Evolutionary conservation across 805 yeast genomes (phyloP).

Genomic region (Ogataea parapolymorpha): DNA sequence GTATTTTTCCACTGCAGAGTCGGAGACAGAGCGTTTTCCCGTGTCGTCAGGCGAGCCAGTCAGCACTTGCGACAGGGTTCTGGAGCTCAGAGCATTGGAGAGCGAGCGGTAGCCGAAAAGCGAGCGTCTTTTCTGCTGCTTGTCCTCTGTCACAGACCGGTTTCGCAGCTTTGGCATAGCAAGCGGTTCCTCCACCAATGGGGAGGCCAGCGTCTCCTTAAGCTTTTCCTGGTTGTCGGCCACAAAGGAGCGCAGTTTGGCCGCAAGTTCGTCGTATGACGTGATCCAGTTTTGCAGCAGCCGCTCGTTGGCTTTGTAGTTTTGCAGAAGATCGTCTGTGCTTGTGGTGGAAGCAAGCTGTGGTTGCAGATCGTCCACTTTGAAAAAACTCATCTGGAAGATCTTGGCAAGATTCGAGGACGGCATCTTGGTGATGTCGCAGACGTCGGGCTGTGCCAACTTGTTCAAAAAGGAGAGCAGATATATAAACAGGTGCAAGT

Average conservation of each 20-base stretch:
- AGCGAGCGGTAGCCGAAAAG: constrained; percentile 28
- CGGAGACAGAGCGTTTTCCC: constrained; percentile 13
- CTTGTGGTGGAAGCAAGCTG: constrained; percentile 16
- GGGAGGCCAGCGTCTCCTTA: constrained; percentile 15
- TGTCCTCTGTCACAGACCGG: constrained; percentile 16
- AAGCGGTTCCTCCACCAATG: constrained; percentile 17
- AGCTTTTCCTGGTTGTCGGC: constrained; percentile 6
- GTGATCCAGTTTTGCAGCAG: constrained; percentile 29
- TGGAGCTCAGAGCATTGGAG: constrained; percentile 23
- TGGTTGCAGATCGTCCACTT: constrained; percentile 29
- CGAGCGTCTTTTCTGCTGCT: constrained; percentile 25
- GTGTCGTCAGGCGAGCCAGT: constrained; percentile 7
- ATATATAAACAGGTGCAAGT: constrained; percentile 31
- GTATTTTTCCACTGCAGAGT: constrained; percentile 5
- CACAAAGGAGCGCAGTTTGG: constrained; percentile 12
- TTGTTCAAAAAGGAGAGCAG: constrained; percentile 27
- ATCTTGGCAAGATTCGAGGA: constrained; percentile 36
- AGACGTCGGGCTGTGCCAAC: constrained; percentile 22
- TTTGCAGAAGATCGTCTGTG: constrained; percentile 28
- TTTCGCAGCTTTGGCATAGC: constrained; percentile 14
- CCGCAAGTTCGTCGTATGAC: constrained; percentile 13
- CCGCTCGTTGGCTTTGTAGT: constrained; percentile 29
- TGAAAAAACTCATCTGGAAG: constrained; percentile 37
- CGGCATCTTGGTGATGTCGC: constrained; percentile 35
- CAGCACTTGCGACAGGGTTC: constrained; percentile 15